Conservation (phyloP, 345 rosid genomes). For the Lumnitzera racemosa region DNA sequence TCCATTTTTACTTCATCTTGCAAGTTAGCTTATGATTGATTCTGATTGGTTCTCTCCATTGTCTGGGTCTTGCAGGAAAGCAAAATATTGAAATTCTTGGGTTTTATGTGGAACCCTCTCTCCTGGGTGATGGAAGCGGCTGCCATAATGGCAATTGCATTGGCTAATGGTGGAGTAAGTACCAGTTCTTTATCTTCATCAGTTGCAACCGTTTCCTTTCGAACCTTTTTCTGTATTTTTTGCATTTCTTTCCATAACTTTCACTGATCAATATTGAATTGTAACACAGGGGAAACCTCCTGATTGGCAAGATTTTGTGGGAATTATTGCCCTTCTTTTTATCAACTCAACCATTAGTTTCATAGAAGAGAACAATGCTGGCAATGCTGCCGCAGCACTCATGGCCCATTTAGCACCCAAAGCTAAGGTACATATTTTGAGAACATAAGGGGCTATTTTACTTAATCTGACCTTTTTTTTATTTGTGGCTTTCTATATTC, state of each 20-base stretch:
- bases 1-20: too few species aligned
- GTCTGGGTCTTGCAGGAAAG: conserved; percentile 38
- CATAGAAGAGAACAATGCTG: conserved; percentile 64
- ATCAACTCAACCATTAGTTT: conserved; percentile 66
- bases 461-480: background rate
- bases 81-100: conserved; percentile 48
- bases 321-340: conserved; percentile 43
- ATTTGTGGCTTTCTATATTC: background rate
- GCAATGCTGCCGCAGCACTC: conserved; percentile 59
- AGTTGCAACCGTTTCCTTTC: background rate
- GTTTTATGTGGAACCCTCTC: conserved; percentile 73
- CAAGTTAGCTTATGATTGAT: too few species aligned
- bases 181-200: background rate
- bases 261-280: background rate
- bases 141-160: conserved; percentile 69
- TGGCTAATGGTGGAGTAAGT: conserved; percentile 66
- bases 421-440: conserved; percentile 32
- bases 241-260: background rate
- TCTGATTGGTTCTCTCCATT: background rate
- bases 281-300: conserved; percentile 47
- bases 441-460: conserved; percentile 3
- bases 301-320: conserved; percentile 69
- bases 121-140: conserved; percentile 83
- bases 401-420: conserved; percentile 64
- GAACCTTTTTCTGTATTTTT: background rate